Percentiles rank a stretch among this genome's conserved stretches.
These are phyloP conservation scores for Cubamyces lactineus DNA, from an alignment of 768 basidiomycete genomes.

Conservation along the genomic window DNA sequence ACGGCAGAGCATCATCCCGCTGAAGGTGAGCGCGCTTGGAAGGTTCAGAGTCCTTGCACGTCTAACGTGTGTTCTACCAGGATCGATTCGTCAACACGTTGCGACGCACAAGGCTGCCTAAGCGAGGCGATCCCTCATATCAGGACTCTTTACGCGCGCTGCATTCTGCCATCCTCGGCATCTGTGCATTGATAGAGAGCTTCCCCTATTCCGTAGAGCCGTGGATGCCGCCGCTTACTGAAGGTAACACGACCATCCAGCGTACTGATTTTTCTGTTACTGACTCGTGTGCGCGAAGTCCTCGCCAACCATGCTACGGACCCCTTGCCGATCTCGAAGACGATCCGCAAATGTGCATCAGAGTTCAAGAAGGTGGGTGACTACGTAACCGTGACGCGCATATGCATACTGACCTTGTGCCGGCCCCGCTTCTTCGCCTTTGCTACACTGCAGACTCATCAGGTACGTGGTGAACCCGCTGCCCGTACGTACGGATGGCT, in stretches of 20 bases:
- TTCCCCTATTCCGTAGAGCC: slow-evolving; percentile 59
- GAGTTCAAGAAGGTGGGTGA: slow-evolving; percentile 80
- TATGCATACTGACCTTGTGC: neutral
- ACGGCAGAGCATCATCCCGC: slow-evolving; percentile 78
- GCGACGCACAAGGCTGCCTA: slow-evolving; percentile 64
- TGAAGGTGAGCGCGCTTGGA: slow-evolving; percentile 59
- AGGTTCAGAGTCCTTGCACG: neutral
- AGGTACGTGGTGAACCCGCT: slow-evolving; percentile 27
- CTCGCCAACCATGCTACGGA: slow-evolving; percentile 80
- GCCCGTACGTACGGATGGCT: neutral
- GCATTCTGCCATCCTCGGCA: slow-evolving; percentile 67
- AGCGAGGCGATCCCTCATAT: slow-evolving; percentile 70
- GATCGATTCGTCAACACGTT: slow-evolving; percentile 78
- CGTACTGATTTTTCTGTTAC: neutral
- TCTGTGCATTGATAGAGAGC: slow-evolving; percentile 55
- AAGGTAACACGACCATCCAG: slow-evolving; percentile 47
- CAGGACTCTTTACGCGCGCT: slow-evolving; percentile 71
- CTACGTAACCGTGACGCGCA: slow-evolving; percentile 9
- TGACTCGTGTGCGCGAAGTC: slow-evolving; percentile 44
- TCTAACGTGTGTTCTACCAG: slow-evolving; percentile 41
- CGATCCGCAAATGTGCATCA: slow-evolving; percentile 82
- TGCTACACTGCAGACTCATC: slow-evolving; percentile 37
- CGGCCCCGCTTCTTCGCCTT: neutral
- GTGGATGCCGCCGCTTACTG: slow-evolving; percentile 68
- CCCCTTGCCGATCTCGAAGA: slow-evolving; percentile 88